Evolutionary conservation across 2,329 filamentous ascomycete species (phyloP).

Genomic region (Leptographium wingfieldii): DNA sequence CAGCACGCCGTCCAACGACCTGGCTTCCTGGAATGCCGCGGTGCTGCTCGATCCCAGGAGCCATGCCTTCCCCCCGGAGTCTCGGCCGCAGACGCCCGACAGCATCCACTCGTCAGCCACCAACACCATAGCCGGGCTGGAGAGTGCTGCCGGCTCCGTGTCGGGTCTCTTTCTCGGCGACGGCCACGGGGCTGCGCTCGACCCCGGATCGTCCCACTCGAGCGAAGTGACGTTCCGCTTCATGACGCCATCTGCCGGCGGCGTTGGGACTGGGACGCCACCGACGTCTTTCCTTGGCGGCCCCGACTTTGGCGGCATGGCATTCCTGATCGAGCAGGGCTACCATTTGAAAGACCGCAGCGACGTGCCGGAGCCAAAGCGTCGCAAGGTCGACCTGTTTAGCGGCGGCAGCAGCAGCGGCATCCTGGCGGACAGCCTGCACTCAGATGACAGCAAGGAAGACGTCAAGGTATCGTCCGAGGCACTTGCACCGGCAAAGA

Average conservation of each 20-base stretch:
- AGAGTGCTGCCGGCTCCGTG: neutral
- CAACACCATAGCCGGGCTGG: neutral
- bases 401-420: constrained; percentile 34
- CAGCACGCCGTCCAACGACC: constrained; percentile 3
- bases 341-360: constrained; percentile 61
- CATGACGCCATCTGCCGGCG: neutral
- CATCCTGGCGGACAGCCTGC: constrained; percentile 36
- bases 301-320: constrained; percentile 24
- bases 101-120: neutral
- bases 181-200: neutral
- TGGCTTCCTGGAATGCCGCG: constrained; percentile 28
- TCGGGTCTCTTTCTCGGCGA: neutral
- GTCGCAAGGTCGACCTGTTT: constrained; percentile 35
- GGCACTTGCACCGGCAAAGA: constrained; percentile 16
- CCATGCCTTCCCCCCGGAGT: neutral
- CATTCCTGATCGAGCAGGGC: constrained; percentile 58
- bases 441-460: constrained; percentile 36
- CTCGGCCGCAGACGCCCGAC: neutral
- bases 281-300: neutral
- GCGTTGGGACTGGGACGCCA: no score
- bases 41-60: constrained; percentile 11
- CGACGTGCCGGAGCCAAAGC: constrained; percentile 48
- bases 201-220: neutral
- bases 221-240: constrained; percentile 8
- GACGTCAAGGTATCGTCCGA: neutral